A percentile compares a stretch with the other conserved stretches of the same genome.
Evolutionary conservation across 2,329 filamentous ascomycete genomes (phyloP).

Genomic region (Setomelanomma holmii): DNA sequence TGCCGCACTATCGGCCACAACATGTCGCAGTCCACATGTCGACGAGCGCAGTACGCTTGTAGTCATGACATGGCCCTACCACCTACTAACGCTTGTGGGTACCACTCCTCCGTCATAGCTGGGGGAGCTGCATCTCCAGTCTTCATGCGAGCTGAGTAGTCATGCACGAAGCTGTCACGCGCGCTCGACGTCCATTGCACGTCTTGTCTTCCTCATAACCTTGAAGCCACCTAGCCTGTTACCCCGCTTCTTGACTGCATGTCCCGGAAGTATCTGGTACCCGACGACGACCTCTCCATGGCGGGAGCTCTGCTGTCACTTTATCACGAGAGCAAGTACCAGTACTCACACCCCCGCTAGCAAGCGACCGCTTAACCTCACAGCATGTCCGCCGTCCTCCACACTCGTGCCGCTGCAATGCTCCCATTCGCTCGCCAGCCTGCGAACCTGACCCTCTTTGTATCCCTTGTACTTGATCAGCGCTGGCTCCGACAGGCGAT

Average conservation of each 20-base stretch:
- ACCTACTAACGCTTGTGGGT: background rate
- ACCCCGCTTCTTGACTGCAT: conserved; percentile 47
- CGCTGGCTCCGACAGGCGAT: conserved; percentile 41
- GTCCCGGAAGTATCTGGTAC: conserved; percentile 39
- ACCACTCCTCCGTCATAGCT: conserved; percentile 13
- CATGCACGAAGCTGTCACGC: conserved; percentile 43
- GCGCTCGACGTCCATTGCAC: conserved; percentile 39
- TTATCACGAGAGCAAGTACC: conserved; percentile 27
- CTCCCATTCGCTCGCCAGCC: conserved; percentile 45
- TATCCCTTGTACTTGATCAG: conserved; percentile 51
- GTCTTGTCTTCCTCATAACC: conserved; percentile 40
- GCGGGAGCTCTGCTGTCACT: background rate
- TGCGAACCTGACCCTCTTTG: conserved; percentile 46
- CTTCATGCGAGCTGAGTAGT: conserved; percentile 23
- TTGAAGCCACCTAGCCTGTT: conserved; percentile 47
- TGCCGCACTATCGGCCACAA: background rate
- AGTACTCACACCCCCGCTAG: conserved; percentile 40
- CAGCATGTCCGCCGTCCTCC: conserved; percentile 41
- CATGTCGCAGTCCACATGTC: background rate
- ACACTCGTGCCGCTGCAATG: conserved; percentile 29
- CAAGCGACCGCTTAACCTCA: conserved; percentile 40
- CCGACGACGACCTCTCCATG: conserved; percentile 8
- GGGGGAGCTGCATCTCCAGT: conserved; percentile 15
- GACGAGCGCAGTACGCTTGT: background rate
- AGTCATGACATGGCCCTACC: background rate